These are phyloP conservation scores for Lepidium aucheri DNA, from an alignment of 345 rosid species.

Conservation along the genomic window DNA sequence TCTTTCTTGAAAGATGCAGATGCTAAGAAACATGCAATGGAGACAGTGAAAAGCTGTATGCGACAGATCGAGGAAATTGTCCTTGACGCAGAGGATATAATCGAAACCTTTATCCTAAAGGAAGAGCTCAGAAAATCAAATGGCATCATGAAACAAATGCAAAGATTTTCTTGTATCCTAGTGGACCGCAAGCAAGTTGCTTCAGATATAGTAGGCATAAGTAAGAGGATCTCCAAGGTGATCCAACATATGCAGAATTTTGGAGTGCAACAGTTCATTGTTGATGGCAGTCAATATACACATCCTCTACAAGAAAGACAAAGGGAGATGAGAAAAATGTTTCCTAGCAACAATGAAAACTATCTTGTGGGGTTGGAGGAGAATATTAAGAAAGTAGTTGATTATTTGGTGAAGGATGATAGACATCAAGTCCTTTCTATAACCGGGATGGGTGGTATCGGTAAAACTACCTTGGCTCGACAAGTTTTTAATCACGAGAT, in stretches of 20 bases:
- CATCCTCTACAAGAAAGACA: background rate
- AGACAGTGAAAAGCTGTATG: no score
- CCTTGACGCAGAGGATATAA: constrained; percentile 22
- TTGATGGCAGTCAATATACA: no score
- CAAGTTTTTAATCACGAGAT: constrained; percentile 7
- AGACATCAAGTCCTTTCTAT: constrained; percentile 20
- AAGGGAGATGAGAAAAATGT: constrained; percentile 1
- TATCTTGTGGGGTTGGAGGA: constrained; percentile 36
- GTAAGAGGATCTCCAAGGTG: constrained; percentile 20
- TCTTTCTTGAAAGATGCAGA: constrained; percentile 26
- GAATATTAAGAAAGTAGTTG: constrained; percentile 8
- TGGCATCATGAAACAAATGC: background rate
- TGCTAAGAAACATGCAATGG: no score
- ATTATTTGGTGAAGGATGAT: background rate
- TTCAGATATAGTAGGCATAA: background rate
- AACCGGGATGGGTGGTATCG: constrained; percentile 47
- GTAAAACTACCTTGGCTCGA: constrained; percentile 38
- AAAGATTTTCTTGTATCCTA: background rate
- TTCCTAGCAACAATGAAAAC: constrained; percentile 11
- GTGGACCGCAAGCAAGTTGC: background rate
- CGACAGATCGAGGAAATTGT: constrained; percentile 17
- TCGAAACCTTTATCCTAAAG: constrained; percentile 16
- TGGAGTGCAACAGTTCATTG: no score
- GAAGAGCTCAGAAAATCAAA: background rate
- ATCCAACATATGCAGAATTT: constrained; percentile 14